These are phyloP conservation scores for Aspergillus sp. DNA, from an alignment of 2,329 filamentous ascomycete species.

Conservation along the genomic window DNA sequence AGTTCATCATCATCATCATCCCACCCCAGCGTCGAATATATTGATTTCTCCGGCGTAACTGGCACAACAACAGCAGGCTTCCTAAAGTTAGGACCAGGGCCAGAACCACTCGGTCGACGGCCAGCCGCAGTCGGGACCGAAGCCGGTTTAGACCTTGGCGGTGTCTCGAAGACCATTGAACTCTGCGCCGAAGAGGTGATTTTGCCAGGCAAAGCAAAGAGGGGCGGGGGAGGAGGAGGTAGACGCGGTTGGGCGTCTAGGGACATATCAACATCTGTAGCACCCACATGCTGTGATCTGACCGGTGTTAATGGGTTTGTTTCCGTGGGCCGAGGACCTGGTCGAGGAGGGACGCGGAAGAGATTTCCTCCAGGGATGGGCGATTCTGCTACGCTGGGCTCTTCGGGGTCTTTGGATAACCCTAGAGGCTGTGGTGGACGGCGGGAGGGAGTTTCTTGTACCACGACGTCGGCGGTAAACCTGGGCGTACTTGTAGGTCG, in stretches of 20 bases:
- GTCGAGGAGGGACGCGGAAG: slow-evolving; percentile 29
- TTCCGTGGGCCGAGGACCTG: slow-evolving; percentile 23
- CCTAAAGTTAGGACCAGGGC: neutral
- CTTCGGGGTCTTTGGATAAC: slow-evolving; percentile 13
- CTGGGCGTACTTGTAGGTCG: slow-evolving; percentile 25
- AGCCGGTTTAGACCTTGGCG: slow-evolving; percentile 25
- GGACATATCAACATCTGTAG: slow-evolving; percentile 1
- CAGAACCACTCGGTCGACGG: neutral
- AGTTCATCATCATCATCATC: slow-evolving; percentile 42
- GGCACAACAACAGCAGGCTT: slow-evolving; percentile 16
- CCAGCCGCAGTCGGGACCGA: slow-evolving; percentile 7
- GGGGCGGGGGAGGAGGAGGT: slow-evolving; percentile 3
- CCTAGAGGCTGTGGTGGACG: slow-evolving; percentile 27
- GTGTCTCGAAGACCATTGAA: slow-evolving; percentile 31
- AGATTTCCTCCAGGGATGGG: slow-evolving; percentile 20
- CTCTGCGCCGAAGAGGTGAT: slow-evolving; percentile 8
- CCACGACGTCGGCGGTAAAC: slow-evolving; percentile 17
- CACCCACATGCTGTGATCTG: slow-evolving; percentile 25
- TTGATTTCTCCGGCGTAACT: slow-evolving; percentile 37
- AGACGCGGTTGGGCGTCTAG: neutral
- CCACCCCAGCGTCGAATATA: slow-evolving; percentile 48
- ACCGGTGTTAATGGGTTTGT: slow-evolving; percentile 30
- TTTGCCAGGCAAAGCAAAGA: slow-evolving; percentile 12
- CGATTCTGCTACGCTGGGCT: slow-evolving; percentile 4
- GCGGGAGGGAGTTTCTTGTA: slow-evolving; percentile 44